Evolutionary conservation across 495 filamentous ascomycete species (phyloP), one percentile per base, ranked within the genome.

Genomic region (Xylaria flabelliformis): DNA sequence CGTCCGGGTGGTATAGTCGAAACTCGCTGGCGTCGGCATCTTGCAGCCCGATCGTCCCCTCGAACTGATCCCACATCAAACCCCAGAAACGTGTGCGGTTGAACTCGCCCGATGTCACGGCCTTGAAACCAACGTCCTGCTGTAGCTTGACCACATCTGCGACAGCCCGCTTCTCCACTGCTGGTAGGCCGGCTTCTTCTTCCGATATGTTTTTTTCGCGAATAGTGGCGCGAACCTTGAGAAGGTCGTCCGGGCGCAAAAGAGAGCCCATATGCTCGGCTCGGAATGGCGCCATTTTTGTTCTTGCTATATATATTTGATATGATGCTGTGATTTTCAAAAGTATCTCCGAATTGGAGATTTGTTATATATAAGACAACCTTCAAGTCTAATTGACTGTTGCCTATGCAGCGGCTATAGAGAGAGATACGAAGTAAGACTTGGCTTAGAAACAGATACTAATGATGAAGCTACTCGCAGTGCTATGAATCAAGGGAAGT

Each of bases 181-280:
- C 85, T 36, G 79, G 82, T 3, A 89, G 81, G 10, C 79, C 79
- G 9, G 81, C 80, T 63, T 87, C 83, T 62, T 90, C 86, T 61
- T 86, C 75, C 17, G 82, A 82, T 32, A 87, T 80, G 71, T 91
- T 90, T 73, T 85, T 87, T 12, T 88, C 83, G 61, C 88, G 85
- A 73, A 90, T 82, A 21, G 81, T 77, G 46, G 86, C 85, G 74
- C 92, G 91, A 61, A 85, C 86, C 13, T 88, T 79, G 64, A 95
- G 86, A 5, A 96, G 87, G 36, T 87, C 76, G 53, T 92, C 80
- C 51, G 93, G 92, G 21, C 93, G 90, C 26, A 95, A 88, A 26
- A 96, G 88, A 39, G 92, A 95, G 74, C 93, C 93, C 73, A 97
- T 83, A 76, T 95, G 93, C 85, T 95, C 93, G 59, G 92, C 93